Evolutionary conservation across 495 filamentous ascomycete genomes (phyloP).

Genomic region (Jackrogersella minutella): DNA sequence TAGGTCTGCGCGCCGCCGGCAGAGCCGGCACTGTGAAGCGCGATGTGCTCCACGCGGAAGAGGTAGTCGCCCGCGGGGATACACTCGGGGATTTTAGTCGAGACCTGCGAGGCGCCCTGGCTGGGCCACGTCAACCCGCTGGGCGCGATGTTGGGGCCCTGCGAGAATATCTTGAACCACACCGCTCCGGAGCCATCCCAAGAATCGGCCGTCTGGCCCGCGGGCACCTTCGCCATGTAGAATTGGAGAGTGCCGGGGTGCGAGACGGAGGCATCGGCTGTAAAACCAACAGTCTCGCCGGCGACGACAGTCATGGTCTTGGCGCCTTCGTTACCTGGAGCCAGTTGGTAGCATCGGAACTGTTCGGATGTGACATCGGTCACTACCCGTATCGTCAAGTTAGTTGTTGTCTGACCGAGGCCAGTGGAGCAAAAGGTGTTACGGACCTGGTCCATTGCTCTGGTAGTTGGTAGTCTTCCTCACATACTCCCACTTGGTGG

Average conservation of each 20-base stretch:
- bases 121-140: constrained; percentile 50
- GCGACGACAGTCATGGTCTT: constrained; percentile 51
- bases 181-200: constrained; percentile 55
- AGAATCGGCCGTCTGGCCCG: constrained; percentile 49
- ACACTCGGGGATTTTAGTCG: constrained; percentile 57
- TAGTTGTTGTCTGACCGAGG: neutral
- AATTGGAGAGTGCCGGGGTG: constrained; percentile 53
- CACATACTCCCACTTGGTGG: constrained; percentile 48
- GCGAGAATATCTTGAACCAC: constrained; percentile 60
- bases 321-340: constrained; percentile 47
- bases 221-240: constrained; percentile 57
- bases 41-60: constrained; percentile 66
- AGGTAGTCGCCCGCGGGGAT: constrained; percentile 64
- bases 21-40: constrained; percentile 54
- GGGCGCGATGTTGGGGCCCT: constrained; percentile 47
- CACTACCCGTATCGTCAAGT: constrained; percentile 35
- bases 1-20: constrained; percentile 60
- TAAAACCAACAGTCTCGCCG: constrained; percentile 54
- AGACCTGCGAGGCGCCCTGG: constrained; percentile 46
- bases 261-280: constrained; percentile 48
- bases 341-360: constrained; percentile 55
- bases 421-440: neutral
- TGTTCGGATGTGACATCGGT: constrained; percentile 53
- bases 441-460: constrained; percentile 49
- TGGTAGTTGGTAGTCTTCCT: constrained; percentile 51